These are phyloP conservation scores for Sphaerobolus stellatus DNA, from an alignment of 1,284 basidiomycete species.

Conservation along the genomic window DNA sequence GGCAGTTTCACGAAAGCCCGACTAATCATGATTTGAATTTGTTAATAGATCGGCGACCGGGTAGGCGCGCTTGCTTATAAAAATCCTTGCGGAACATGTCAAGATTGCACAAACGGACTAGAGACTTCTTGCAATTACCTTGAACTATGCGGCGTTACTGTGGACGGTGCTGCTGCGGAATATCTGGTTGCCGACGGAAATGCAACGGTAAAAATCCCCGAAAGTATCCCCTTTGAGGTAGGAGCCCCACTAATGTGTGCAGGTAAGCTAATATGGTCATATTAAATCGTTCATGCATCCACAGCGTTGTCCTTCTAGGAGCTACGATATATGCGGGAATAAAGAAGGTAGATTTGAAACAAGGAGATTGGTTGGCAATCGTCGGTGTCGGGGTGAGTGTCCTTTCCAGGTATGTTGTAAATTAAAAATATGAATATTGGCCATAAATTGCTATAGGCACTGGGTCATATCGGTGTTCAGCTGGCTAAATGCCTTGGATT, in stretches of 20 bases:
- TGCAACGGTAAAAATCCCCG: background rate
- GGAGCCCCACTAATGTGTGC: slow-evolving; percentile 16
- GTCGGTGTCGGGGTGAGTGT: slow-evolving; percentile 20
- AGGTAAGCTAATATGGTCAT: slow-evolving; percentile 10
- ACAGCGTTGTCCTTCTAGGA: background rate
- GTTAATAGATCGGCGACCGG: background rate
- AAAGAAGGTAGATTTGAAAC: slow-evolving; percentile 8
- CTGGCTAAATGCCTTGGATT: slow-evolving; percentile 22
- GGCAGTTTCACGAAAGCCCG: too few relatives aligned
- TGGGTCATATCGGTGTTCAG: slow-evolving; percentile 24
- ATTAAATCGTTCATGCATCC: background rate
- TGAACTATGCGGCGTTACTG: background rate
- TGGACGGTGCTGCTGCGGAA: background rate
- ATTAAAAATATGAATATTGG: background rate
- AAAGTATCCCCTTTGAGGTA: background rate
- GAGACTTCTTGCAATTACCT: background rate
- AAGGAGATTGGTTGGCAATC: slow-evolving; percentile 19
- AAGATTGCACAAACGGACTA: background rate
- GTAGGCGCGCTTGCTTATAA: background rate
- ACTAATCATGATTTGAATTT: too few relatives aligned
- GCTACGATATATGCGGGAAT: slow-evolving; percentile 17
- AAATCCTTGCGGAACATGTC: background rate
- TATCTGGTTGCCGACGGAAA: background rate
- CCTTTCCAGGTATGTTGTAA: background rate
- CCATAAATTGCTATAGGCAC: slow-evolving; percentile 5